Percentiles rank a stretch among this genome's conserved stretches.
phyloP scores from a whole-genome alignment of 768 basidiomycete genomes.

The Boletus vermiculosoides region DNA sequence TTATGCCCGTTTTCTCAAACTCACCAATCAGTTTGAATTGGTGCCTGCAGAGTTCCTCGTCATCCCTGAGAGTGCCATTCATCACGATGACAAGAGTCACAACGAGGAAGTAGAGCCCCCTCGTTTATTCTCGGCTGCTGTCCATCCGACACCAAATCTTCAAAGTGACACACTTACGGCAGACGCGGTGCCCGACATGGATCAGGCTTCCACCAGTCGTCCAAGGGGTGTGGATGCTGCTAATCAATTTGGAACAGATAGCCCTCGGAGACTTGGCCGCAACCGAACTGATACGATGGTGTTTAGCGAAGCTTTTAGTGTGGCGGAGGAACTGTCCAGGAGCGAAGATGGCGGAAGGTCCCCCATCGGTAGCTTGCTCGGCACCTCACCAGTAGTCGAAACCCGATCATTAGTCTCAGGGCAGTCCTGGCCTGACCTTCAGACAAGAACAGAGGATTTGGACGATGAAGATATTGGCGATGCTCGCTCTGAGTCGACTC shows the following conservation, averaged over 20 bases:
- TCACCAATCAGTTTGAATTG: constrained; percentile 76
- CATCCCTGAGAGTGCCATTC: constrained; percentile 52
- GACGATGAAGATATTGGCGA: constrained; percentile 28
- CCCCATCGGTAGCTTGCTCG: constrained; percentile 6
- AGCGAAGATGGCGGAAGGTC: constrained; percentile 7
- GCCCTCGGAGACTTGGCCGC: constrained; percentile 49
- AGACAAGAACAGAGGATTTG: constrained; percentile 17
- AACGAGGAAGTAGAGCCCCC: constrained; percentile 39
- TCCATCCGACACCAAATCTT: constrained; percentile 31
- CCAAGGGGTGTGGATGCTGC: constrained; percentile 22
- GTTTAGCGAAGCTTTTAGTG: constrained; percentile 44
- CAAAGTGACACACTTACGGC: constrained; percentile 11
- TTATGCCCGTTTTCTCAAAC: constrained; percentile 85
- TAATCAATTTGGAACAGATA: constrained; percentile 29
- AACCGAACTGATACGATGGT: constrained; percentile 77
- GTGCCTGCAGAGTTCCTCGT: constrained; percentile 83
- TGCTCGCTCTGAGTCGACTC: constrained; percentile 19
- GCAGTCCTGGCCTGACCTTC: constrained; percentile 13
- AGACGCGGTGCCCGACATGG: constrained; percentile 6
- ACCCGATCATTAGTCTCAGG: constrained; percentile 3
- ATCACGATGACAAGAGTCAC: constrained; percentile 28
- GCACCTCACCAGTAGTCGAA: constrained; percentile 13
- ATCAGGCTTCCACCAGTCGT: constrained; percentile 9
- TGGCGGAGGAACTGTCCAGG: constrained; percentile 40
- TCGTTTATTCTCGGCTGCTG: constrained; percentile 40